Evolutionary conservation across 164 flowering plant species (phyloP).

Genomic region (Akebia trifoliata): DNA sequence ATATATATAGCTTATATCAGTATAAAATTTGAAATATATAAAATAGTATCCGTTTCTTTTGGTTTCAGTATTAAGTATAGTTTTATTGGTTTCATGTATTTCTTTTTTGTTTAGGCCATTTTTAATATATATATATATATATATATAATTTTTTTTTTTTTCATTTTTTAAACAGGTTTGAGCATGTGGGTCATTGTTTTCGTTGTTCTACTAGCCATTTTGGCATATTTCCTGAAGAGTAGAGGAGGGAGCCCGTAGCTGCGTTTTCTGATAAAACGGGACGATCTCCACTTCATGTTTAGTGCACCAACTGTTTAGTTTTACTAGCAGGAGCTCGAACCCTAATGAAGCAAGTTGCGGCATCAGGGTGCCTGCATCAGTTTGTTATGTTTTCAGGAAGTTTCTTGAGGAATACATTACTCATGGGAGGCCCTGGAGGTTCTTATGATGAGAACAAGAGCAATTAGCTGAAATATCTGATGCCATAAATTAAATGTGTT

Average conservation of each 20-base stretch:
- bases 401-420: too few relatives aligned
- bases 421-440: too few relatives aligned
- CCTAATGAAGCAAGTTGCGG: slow-evolving; percentile 1
- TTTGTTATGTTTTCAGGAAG: too few relatives aligned
- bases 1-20: not conserved
- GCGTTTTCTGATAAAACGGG: not conserved
- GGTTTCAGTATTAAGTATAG: not conserved
- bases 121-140: too few relatives aligned
- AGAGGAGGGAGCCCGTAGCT: slow-evolving; percentile 17
- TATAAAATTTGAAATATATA: not conserved
- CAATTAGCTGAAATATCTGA: too few relatives aligned
- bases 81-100: not conserved
- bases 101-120: too few relatives aligned
- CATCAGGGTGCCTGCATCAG: too few relatives aligned
- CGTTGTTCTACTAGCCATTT: slow-evolving; percentile 41
- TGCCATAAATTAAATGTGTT: too few relatives aligned
- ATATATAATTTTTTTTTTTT: too few relatives aligned
- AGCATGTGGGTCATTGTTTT: slow-evolving; percentile 43
- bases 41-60: not conserved
- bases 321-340: not conserved
- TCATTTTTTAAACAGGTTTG: too few relatives aligned
- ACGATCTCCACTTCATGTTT: not conserved
- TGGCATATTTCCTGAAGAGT: slow-evolving; percentile 34
- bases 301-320: not conserved
- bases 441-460: too few relatives aligned